Evolutionary conservation across 768 basidiomycete genomes (phyloP).

Genomic region (Sarcodon aspratus): DNA sequence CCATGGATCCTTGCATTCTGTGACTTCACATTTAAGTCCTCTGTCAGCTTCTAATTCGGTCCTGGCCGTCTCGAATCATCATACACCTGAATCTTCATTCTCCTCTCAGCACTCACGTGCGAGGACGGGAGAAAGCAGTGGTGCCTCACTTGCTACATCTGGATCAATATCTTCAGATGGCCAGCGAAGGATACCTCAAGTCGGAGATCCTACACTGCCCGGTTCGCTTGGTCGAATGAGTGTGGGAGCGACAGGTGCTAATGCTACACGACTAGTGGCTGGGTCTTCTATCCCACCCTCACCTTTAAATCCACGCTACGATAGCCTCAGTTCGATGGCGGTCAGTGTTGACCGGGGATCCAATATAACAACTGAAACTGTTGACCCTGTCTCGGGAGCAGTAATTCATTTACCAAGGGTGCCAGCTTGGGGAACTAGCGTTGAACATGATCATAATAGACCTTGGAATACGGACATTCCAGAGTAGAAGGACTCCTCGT

Average conservation of each 20-base stretch:
- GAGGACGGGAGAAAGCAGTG: conserved; percentile 9
- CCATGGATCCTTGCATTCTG: conserved; percentile 54
- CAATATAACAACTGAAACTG: background rate
- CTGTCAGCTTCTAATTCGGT: conserved; percentile 30
- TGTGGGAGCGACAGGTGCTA: background rate
- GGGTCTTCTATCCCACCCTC: background rate
- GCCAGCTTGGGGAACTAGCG: background rate
- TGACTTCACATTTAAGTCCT: conserved; percentile 44
- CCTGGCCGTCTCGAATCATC: conserved; percentile 36
- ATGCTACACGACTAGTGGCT: background rate
- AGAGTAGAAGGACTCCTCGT: no score
- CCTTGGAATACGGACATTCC: no score
- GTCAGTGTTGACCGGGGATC: background rate
- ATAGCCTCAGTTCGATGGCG: background rate
- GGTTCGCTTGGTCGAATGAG: background rate
- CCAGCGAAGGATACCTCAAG: conserved; percentile 14
- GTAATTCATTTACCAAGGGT: background rate
- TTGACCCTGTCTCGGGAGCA: background rate
- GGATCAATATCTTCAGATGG: conserved; percentile 46
- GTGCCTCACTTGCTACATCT: conserved; percentile 30
- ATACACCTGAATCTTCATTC: conserved; percentile 7
- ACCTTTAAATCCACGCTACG: background rate
- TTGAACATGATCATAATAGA: no score
- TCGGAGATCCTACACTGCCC: background rate
- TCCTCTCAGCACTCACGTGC: conserved; percentile 23